Conservation (phyloP, 352 stramenopile species). For the Phytophthora quininea region DNA sequence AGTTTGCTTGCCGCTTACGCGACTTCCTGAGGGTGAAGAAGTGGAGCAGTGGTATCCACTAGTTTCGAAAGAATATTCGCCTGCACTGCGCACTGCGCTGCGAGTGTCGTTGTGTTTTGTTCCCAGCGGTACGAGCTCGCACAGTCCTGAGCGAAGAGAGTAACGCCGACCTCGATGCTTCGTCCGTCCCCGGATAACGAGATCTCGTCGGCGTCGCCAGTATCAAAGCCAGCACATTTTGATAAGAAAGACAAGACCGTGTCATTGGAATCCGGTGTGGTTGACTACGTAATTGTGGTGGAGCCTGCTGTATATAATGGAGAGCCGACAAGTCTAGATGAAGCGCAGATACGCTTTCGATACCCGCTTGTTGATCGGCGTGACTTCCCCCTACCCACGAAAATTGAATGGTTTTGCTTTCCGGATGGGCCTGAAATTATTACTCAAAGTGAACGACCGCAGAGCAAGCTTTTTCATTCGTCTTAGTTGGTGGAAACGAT, state of each 20-base stretch:
- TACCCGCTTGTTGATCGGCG: constrained; percentile 62
- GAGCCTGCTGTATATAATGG: constrained; percentile 21
- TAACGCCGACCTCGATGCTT: constrained; percentile 27
- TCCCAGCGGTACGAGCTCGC: constrained; percentile 31
- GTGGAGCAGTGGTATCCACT: constrained; percentile 88
- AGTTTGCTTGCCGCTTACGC: constrained; percentile 52
- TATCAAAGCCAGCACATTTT: constrained; percentile 25
- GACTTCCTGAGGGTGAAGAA: constrained; percentile 76
- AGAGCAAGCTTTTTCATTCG: constrained; percentile 74
- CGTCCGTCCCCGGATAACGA: constrained; percentile 26
- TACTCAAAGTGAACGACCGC: constrained; percentile 45
- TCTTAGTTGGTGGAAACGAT: constrained; percentile 78
- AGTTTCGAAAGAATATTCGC: constrained; percentile 49
- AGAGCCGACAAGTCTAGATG: constrained; percentile 22
- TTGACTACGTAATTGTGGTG: constrained; percentile 86
- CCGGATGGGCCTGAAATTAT: constrained; percentile 69
- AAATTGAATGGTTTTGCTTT: constrained; percentile 92
- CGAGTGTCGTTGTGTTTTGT: constrained; percentile 76
- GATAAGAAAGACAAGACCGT: constrained; percentile 22
- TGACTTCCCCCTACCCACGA: constrained; percentile 78
- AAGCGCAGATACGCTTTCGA: constrained; percentile 67
- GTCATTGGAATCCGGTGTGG: constrained; percentile 56
- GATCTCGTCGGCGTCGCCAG: constrained; percentile 43
- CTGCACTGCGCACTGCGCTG: constrained; percentile 64
- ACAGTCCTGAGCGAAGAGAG: constrained; percentile 23